A percentile compares a stretch with the other conserved stretches of the same genome.
These are phyloP conservation scores for Tetradesmus obliquus DNA, from an alignment of 139 green algal genomes.

Conservation along the genomic window DNA sequence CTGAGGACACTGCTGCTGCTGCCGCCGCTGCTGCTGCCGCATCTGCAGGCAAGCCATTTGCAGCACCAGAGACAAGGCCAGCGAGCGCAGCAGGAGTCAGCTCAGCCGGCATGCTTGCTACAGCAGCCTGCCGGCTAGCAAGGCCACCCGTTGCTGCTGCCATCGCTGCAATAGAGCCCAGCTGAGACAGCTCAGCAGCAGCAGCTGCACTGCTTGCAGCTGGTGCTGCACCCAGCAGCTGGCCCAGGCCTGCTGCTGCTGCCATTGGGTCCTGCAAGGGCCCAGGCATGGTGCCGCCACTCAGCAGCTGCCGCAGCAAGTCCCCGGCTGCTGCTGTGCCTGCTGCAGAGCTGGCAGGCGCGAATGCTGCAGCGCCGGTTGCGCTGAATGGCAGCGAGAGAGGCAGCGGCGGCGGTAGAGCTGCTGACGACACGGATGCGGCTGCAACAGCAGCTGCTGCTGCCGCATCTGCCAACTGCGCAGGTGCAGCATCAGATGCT, in stretches of 20 bases:
- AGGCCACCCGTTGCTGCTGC: neutral
- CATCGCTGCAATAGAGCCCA: neutral
- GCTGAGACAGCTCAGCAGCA: constrained; percentile 1
- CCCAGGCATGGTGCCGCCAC: neutral
- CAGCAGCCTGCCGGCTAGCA: neutral
- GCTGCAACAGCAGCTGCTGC: neutral
- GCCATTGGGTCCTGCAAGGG: neutral
- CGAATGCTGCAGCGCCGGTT: neutral
- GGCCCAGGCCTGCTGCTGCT: neutral
- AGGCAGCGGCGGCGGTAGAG: neutral
- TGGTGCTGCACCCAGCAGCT: constrained; percentile 29
- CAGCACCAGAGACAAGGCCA: neutral
- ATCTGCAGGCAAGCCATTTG: neutral
- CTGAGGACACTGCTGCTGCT: neutral
- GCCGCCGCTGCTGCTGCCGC: constrained; percentile 4
- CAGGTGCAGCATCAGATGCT: neutral
- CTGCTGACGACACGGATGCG: neutral
- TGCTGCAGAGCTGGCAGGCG: neutral
- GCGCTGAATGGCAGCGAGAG: neutral
- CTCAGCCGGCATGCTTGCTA: neutral
- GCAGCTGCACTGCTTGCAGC: neutral
- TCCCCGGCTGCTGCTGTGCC: neutral
- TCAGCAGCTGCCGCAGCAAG: neutral
- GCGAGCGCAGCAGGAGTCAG: neutral
- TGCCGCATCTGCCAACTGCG: neutral